Conservation (phyloP, 768 basidiomycete genomes). For the Termitomyces sp. region DNA sequence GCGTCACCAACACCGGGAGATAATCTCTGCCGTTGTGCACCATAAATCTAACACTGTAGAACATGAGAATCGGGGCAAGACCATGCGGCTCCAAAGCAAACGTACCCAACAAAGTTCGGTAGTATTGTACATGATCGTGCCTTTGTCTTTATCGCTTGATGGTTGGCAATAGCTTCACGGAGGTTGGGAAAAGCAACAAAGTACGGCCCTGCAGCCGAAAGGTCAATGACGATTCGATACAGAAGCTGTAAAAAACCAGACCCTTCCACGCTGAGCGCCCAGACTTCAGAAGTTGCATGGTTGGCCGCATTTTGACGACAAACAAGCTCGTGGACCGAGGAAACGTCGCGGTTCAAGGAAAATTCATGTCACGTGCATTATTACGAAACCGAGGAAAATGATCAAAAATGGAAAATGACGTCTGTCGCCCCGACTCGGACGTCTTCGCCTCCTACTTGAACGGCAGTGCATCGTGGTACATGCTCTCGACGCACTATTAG, state of each 20-base stretch:
- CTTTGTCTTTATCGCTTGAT: conserved; percentile 84
- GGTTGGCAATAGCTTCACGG: conserved; percentile 73
- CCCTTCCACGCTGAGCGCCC: conserved; percentile 89
- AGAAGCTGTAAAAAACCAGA: conserved; percentile 20
- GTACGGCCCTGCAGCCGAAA: conserved; percentile 67
- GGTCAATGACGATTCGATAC: background rate
- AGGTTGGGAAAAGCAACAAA: conserved; percentile 93
- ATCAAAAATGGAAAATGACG: conserved; percentile 1
- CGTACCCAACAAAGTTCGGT: conserved; percentile 94
- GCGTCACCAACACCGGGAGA: conserved; percentile 79
- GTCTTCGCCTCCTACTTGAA: background rate
- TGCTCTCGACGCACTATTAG: background rate
- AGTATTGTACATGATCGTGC: conserved; percentile 90
- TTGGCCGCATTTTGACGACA: conserved; percentile 52
- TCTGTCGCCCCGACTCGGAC: conserved; percentile 2
- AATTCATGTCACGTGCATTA: conserved; percentile 3
- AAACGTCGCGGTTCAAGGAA: background rate
- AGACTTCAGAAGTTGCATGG: conserved; percentile 52
- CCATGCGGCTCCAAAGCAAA: background rate
- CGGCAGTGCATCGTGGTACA: background rate
- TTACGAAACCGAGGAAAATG: background rate
- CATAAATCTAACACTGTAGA: conserved; percentile 72
- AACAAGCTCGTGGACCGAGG: background rate
- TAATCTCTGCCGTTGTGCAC: conserved; percentile 96
- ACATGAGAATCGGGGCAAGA: background rate